These are phyloP conservation scores for Sphagnum fallax DNA, from an alignment of 228 moss, liverwort and hornwort genomes.

Conservation along the genomic window DNA sequence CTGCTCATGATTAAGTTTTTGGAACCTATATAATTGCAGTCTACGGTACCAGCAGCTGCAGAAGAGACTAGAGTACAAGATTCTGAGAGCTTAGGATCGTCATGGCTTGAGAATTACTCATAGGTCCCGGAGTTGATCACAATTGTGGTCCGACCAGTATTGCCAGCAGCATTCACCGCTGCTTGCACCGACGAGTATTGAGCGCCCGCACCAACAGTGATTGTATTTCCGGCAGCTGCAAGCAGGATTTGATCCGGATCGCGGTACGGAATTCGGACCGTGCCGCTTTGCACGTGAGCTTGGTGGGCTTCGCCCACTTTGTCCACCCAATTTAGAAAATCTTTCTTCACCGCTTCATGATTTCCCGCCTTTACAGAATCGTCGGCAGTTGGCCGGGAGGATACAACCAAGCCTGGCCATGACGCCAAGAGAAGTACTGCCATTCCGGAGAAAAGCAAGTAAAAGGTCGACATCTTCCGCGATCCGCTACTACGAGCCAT, in stretches of 20 bases:
- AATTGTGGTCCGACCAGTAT: conserved; percentile 23
- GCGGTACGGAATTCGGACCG: neutral
- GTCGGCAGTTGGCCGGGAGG: neutral
- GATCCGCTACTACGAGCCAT: too few species aligned
- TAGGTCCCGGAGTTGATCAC: conserved; percentile 51
- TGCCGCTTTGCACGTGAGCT: conserved; percentile 1
- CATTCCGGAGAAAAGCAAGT: too few species aligned
- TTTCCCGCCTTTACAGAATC: conserved; percentile 6
- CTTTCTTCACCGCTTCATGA: conserved; percentile 20
- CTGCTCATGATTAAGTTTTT: too few species aligned
- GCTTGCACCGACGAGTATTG: conserved; percentile 36
- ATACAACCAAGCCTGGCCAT: too few species aligned
- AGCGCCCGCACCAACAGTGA: conserved; percentile 31
- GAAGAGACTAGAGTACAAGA: too few species aligned
- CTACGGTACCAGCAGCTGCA: neutral
- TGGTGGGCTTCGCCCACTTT: conserved; percentile 22
- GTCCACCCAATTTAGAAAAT: conserved; percentile 42
- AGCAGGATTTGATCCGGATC: neutral
- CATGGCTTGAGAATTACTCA: conserved; percentile 13
- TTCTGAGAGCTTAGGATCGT: too few species aligned
- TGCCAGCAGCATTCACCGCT: conserved; percentile 46
- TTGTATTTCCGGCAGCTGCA: conserved; percentile 10
- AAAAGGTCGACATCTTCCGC: too few species aligned
- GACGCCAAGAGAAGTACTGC: too few species aligned
- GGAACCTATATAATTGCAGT: too few species aligned